phyloP scores from a whole-genome alignment of 202 grass and related monocot species.

The Zizania palustris region DNA sequence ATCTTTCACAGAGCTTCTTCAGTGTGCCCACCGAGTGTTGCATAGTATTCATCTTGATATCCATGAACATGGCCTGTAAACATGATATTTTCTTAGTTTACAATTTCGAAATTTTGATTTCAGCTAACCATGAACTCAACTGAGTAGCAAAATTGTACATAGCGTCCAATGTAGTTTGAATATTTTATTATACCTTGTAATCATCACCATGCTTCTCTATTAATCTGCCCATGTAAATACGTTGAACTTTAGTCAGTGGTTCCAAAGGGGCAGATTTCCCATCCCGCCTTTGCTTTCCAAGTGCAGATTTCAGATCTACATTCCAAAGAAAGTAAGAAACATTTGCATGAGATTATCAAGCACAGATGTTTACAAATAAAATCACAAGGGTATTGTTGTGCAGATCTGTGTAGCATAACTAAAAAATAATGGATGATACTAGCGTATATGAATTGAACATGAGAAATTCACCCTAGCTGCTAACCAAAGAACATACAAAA shows the following conservation, averaged over 20 bases:
- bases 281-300: conserved; percentile 82
- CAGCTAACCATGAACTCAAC: not conserved
- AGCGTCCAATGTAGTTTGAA: not conserved
- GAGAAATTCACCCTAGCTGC: conserved; percentile 10
- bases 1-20: conserved; percentile 84
- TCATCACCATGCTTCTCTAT: conserved; percentile 87
- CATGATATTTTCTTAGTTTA: conserved; percentile 8
- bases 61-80: conserved; percentile 95
- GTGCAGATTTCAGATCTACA: conserved; percentile 85
- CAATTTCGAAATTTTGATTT: not conserved
- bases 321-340: conserved; percentile 6
- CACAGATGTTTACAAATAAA: not conserved
- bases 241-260: conserved; percentile 77
- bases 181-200: conserved; percentile 62
- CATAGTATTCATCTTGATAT: conserved; percentile 85
- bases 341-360: conserved; percentile 20
- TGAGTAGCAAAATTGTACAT: not conserved
- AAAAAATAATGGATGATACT: not conserved
- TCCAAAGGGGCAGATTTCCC: conserved; percentile 71
- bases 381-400: not conserved
- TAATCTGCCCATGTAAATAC: conserved; percentile 63
- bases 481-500: not conserved
- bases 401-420: not conserved
- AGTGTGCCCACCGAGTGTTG: conserved; percentile 75
- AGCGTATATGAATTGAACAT: not conserved